Conservation (phyloP, 1,284 basidiomycete genomes). For the Sanguinoderma infundibulare region DNA sequence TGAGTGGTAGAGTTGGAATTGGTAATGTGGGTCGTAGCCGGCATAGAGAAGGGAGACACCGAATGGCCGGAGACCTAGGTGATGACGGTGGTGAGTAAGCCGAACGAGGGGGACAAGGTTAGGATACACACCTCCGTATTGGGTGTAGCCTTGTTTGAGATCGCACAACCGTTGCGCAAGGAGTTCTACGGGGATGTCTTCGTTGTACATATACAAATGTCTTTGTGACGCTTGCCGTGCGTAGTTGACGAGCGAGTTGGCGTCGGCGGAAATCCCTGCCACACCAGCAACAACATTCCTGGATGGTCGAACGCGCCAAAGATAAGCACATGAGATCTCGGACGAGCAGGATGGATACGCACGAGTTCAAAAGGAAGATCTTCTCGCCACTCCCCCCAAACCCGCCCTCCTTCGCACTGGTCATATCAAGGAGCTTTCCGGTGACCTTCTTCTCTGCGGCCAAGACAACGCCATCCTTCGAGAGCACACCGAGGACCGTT, state of each 20-base stretch:
- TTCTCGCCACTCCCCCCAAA: slow-evolving; percentile 97
- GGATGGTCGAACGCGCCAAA: slow-evolving; percentile 6
- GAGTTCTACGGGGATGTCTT: slow-evolving; percentile 97
- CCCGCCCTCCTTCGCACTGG: slow-evolving; percentile 83
- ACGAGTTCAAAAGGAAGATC: slow-evolving; percentile 93
- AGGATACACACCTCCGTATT: slow-evolving; percentile 81
- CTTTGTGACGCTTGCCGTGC: slow-evolving; percentile 90
- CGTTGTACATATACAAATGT: slow-evolving; percentile 91
- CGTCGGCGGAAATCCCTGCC: slow-evolving; percentile 95
- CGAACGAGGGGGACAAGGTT: not conserved
- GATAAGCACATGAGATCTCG: not conserved
- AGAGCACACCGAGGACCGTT: slow-evolving; percentile 93
- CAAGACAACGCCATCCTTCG: slow-evolving; percentile 95
- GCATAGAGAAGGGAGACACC: slow-evolving; percentile 97
- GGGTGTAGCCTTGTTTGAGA: slow-evolving; percentile 98
- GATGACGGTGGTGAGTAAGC: not conserved
- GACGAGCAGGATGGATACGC: slow-evolving; percentile 36
- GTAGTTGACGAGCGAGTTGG: slow-evolving; percentile 97
- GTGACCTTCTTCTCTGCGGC: slow-evolving; percentile 99
- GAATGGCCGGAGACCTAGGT: slow-evolving; percentile 90
- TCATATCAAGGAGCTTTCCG: slow-evolving; percentile 93
- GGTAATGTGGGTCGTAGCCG: slow-evolving; percentile 94
- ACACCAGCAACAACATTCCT: slow-evolving; percentile 97
- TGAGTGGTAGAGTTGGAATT: slow-evolving; percentile 98
- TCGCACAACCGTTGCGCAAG: slow-evolving; percentile 94